Conservation (phyloP, 108 stramenopile species). For the Cyclostephanos tholiformis region DNA sequence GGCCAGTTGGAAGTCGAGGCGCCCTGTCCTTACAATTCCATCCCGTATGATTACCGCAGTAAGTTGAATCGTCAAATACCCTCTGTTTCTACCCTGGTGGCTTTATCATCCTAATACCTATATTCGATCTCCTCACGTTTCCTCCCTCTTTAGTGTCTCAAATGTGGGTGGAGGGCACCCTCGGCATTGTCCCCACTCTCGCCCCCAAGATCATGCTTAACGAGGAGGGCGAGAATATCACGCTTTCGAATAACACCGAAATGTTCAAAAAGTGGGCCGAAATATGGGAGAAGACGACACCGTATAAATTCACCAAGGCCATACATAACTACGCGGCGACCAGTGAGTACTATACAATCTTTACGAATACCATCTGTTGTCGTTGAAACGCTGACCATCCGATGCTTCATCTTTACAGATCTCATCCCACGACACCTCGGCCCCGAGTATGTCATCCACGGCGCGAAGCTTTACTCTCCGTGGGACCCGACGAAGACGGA, state of each 20-base stretch:
- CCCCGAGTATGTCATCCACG: constrained; percentile 71
- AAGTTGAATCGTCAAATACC: neutral
- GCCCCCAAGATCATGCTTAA: constrained; percentile 69
- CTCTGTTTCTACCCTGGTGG: too few species aligned
- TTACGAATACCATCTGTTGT: too few species aligned
- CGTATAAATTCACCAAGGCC: constrained; percentile 61
- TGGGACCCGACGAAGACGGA: constrained; percentile 64
- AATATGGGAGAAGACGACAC: constrained; percentile 49
- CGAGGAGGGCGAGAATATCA: constrained; percentile 69
- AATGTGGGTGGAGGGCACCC: constrained; percentile 70
- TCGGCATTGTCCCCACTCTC: constrained; percentile 53
- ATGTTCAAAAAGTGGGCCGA: constrained; percentile 64
- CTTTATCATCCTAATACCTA: too few species aligned
- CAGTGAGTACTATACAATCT: too few species aligned
- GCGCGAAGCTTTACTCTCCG: constrained; percentile 64
- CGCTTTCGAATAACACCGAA: constrained; percentile 55
- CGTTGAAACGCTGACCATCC: too few species aligned
- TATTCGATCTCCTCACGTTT: too few species aligned
- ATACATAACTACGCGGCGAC: constrained; percentile 79
- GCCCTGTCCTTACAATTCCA: constrained; percentile 64
- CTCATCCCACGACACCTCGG: constrained; percentile 66
- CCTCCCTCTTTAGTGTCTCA: constrained; percentile 47
- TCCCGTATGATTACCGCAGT: constrained; percentile 67
- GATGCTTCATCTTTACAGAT: too few species aligned
- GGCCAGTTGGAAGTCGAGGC: constrained; percentile 69